Conservation (phyloP, 192 early-diverging fungal genomes). For the Coemansia sp. region DNA sequence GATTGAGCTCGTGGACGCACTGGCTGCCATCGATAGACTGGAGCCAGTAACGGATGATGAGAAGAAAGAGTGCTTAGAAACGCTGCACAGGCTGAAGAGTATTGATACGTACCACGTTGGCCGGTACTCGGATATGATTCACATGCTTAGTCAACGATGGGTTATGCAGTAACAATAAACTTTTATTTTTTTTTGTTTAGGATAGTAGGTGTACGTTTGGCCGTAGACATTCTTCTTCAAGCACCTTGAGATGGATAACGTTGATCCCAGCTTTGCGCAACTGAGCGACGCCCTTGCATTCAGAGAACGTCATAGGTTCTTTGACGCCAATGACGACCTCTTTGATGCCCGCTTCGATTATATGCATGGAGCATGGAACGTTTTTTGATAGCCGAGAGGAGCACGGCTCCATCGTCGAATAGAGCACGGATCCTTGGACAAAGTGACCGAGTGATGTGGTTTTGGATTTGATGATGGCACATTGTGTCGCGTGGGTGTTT, state of each 20-base stretch:
- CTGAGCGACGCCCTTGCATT: conserved; percentile 71
- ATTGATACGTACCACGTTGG: conserved; percentile 39
- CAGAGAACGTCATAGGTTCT: conserved; percentile 86
- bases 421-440: conserved; percentile 67
- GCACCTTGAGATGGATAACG: conserved; percentile 73
- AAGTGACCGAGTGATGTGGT: conserved; percentile 21
- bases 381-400: conserved; percentile 84
- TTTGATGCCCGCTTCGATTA: conserved; percentile 66
- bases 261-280: conserved; percentile 74
- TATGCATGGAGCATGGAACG: conserved; percentile 67
- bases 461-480: conserved; percentile 75
- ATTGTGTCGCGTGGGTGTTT: conserved; percentile 96
- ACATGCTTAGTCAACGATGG: conserved; percentile 30
- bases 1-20: conserved; percentile 31
- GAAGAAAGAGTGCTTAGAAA: conserved; percentile 28
- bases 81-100: conserved; percentile 17
- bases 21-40: conserved; percentile 29
- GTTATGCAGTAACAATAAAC: conserved; percentile 9
- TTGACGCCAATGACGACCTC: conserved; percentile 88
- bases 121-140: conserved; percentile 36
- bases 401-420: conserved; percentile 99
- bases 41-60: conserved; percentile 14
- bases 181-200: background rate
- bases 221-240: conserved; percentile 72
- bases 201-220: conserved; percentile 67